Evolutionary conservation across 352 stramenopile species (phyloP), one percentile per base, ranked within the genome.

Genomic region (Globisporangium barbulae): DNA sequence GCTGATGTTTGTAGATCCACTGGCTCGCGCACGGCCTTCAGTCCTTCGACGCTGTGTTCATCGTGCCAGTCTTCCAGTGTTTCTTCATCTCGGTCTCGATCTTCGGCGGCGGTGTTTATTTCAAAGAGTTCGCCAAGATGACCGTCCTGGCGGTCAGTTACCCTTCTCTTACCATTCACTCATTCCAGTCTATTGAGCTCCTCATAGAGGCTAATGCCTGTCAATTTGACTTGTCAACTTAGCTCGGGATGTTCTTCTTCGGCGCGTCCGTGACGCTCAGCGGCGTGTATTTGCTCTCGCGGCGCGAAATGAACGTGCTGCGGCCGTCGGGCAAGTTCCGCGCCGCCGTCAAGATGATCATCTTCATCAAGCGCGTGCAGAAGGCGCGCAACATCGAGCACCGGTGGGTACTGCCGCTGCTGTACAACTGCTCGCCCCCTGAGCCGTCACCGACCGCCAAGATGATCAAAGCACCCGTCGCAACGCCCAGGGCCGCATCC

Each of bases 81-180:
- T 97, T 97, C 68, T 97, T 95, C 73, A 97, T 93, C 52, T 94
- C 91, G 4, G 83, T 93, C n/a, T 91, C 81, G 22, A 91, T 97
- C 53, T 83, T 97, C 44, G 88, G 85, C 8, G 90, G 90, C 9
- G 90, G 88, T 12, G 75, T 97, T 5, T 97, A 96, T 68, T 97
- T 97, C 55, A 88, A 91, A 57, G 85, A 94, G 65, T 93, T 94
- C 59, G 64, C 73, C 8, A 69, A 60, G 37, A 90, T 94, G 77
- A 44, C 64, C 12, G 59, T 63, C 0, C 68, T 88, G 12, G 62
- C 77, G 52, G 76, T 84, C 63, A 25, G 70, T 71, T 19, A 5
- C 33, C 5, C 2, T 13, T 10, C 25, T 2, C 28, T 21, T 55
- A 37, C 42, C 35, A 41, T 17, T 1, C 19, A 21, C 21, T 17